Evolutionary conservation across 2,329 filamentous ascomycete genomes (phyloP).

Genomic region (Diaporthe nobilis): DNA sequence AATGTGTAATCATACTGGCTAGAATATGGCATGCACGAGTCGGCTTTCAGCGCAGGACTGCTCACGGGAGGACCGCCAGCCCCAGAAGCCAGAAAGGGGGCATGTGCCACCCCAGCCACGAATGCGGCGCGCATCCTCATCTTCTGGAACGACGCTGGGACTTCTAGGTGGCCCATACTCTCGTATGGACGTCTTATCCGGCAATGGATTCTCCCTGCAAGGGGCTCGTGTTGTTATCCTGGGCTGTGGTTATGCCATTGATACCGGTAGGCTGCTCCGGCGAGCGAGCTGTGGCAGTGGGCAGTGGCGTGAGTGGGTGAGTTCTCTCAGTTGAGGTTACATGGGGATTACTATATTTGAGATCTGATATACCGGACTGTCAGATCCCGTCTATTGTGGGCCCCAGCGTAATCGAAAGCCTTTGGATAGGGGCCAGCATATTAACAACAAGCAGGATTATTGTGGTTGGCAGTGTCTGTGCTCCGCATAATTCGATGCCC

Average conservation of each 20-base stretch:
- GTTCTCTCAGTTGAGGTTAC: background rate
- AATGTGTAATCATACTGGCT: background rate
- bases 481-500: constrained; percentile 5
- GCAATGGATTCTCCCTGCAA: background rate
- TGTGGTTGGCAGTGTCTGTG: background rate
- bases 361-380: constrained; percentile 24
- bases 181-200: background rate
- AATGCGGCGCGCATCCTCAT: constrained; percentile 12
- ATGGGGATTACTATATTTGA: constrained; percentile 23
- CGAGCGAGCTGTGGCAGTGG: background rate
- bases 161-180: background rate
- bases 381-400: constrained; percentile 23
- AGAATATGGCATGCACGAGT: too few relatives aligned
- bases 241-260: background rate
- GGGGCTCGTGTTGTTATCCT: background rate
- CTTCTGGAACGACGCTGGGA: background rate
- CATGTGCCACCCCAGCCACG: constrained; percentile 3
- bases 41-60: background rate
- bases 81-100: background rate
- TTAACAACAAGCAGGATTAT: constrained; percentile 5
- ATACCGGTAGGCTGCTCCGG: background rate
- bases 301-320: constrained; percentile 4
- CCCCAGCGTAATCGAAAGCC: background rate
- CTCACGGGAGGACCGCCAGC: background rate
- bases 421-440: constrained; percentile 4